Evolutionary conservation across 2,329 filamentous ascomycete genomes (phyloP), one percentile per base, ranked within the genome.

Genomic region (Colletotrichum sp.): DNA sequence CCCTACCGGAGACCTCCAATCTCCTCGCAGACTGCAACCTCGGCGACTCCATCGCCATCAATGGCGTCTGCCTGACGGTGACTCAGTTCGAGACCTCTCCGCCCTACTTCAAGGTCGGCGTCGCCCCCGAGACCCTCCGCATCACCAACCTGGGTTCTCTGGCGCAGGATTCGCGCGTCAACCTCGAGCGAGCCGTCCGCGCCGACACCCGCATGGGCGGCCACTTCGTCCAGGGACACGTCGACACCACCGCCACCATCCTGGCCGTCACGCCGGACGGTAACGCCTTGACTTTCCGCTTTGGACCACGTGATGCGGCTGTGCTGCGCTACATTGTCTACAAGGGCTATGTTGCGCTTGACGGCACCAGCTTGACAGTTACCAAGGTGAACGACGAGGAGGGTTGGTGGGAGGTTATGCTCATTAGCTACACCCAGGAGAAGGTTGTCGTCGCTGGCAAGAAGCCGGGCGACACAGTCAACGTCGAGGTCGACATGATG

Each of bases 171-270:
- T 94, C 92, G 76, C 88, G 87, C 26, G 96, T 98, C 78, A 99
- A 99, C 85, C 93, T 99, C 69, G 97, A 99, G 88, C 93, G 97
- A 18, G 96, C 97, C 5, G 96, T 99, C 69, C 94, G 94, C 21
- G 95, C 96, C 6, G 92, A 94, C 80, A 98, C 96, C 61, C 95
- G 97, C 71, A 98, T 99, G 95, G 97, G 97, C 62, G 97, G 97
- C 1, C 97, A 99, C 86, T 98, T 98, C 81, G 96, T 98, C 36
- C 97, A 99, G 86, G 97, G 97, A 55, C 97, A 99, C 84, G 96
- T 99, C 76, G 97, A 99, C 85, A 96, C 95, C 13, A 92, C 94
- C 52, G 97, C 96, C 0, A 91, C 90, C 58, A 94, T 99, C 76
- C 82, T 93, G 52, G 90, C 91, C 58, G 90, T 94, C 43, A 92